Percentiles rank a stretch among this genome's conserved stretches.
Evolutionary conservation across 345 rosid genomes (phyloP).

Genomic region (Gossypium herbaceum): DNA sequence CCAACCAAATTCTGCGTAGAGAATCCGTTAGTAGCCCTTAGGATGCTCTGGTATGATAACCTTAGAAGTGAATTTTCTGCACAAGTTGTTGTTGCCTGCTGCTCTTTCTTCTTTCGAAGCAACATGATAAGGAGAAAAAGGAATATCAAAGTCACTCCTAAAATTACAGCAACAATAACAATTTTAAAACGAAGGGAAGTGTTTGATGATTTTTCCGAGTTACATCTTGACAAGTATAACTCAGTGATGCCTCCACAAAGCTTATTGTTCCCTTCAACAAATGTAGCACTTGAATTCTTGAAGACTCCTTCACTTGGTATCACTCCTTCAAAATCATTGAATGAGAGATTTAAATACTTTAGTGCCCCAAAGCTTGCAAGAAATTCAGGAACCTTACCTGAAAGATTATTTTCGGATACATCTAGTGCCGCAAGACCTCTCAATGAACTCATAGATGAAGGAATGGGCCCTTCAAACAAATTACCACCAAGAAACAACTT

Average conservation of each 20-base stretch:
- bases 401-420: slow-evolving; percentile 31
- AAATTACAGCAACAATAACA: background rate
- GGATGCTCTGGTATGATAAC: slow-evolving; percentile 4
- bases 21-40: slow-evolving; percentile 23
- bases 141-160: background rate
- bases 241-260: slow-evolving; percentile 34
- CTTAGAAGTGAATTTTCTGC: background rate
- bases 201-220: background rate
- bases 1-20: slow-evolving; percentile 25
- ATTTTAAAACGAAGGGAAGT: background rate
- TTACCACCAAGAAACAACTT: slow-evolving; percentile 17
- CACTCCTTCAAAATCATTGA: slow-evolving; percentile 38
- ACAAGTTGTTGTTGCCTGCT: background rate
- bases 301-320: slow-evolving; percentile 34
- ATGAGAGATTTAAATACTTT: slow-evolving; percentile 27
- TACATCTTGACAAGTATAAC: slow-evolving; percentile 12
- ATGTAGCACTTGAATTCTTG: slow-evolving; percentile 26
- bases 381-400: slow-evolving; percentile 24
- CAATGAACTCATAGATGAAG: slow-evolving; percentile 26
- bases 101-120: background rate
- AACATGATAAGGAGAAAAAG: background rate
- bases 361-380: background rate
- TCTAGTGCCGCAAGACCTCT: slow-evolving; percentile 13
- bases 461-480: slow-evolving; percentile 29
- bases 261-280: slow-evolving; percentile 26